Evolutionary conservation across 2,329 filamentous ascomycete species (phyloP).

Genomic region (Cladorrhinum sp.): DNA sequence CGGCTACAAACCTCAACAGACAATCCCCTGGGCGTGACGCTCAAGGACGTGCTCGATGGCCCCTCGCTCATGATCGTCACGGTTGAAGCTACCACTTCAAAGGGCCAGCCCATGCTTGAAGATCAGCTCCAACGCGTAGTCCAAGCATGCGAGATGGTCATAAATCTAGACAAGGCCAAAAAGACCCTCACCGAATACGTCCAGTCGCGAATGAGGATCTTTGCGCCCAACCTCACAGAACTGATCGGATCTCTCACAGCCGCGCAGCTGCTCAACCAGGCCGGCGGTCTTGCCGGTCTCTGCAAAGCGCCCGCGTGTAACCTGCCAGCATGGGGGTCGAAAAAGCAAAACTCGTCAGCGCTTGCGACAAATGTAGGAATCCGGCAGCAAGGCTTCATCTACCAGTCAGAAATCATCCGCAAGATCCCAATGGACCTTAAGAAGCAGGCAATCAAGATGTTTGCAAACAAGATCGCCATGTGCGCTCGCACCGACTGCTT

Average conservation of each 20-base stretch:
- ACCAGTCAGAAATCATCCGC: constrained; percentile 84
- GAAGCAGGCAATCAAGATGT: constrained; percentile 90
- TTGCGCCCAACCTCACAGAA: constrained; percentile 88
- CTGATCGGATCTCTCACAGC: constrained; percentile 90
- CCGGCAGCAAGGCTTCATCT: constrained; percentile 89
- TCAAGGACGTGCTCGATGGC: constrained; percentile 80
- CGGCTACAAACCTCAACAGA: constrained; percentile 70
- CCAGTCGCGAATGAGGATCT: constrained; percentile 93
- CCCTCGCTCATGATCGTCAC: constrained; percentile 94
- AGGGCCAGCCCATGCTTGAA: constrained; percentile 73
- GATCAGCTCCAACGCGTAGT: constrained; percentile 71
- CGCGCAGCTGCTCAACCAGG: constrained; percentile 92
- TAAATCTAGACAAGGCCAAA: constrained; percentile 86
- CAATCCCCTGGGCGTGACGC: constrained; percentile 71
- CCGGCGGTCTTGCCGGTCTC: constrained; percentile 81
- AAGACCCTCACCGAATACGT: constrained; percentile 87
- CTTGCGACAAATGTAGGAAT: constrained; percentile 91
- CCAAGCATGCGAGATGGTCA: constrained; percentile 79
- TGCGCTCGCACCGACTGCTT: constrained; percentile 87
- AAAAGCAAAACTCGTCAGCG: constrained; percentile 73
- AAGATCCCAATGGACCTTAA: constrained; percentile 83
- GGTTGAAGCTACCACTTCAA: constrained; percentile 87
- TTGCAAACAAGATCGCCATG: constrained; percentile 89
- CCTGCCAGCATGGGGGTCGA: constrained; percentile 83
- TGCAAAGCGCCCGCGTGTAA: constrained; percentile 94